Conservation (phyloP, 2,329 filamentous ascomycete species). For the Zalaria obscura region DNA sequence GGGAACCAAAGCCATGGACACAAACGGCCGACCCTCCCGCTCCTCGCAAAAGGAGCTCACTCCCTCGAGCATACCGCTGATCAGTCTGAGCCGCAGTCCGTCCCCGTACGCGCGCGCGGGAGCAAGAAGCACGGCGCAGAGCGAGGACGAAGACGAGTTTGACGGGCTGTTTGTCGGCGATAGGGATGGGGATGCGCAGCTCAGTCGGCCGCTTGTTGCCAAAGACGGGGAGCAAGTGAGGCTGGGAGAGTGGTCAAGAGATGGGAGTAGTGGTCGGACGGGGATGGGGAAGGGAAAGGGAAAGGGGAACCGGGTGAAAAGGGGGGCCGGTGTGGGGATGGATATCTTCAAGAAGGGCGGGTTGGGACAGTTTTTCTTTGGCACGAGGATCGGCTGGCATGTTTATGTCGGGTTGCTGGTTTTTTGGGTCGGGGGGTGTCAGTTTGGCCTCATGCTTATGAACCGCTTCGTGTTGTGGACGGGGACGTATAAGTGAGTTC, state of each 20-base stretch:
- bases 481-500: conserved; percentile 6
- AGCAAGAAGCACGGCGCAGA: conserved; percentile 25
- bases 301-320: conserved; percentile 6
- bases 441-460: conserved; percentile 34
- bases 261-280: too few relatives aligned
- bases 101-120: conserved; percentile 26
- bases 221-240: conserved; percentile 11
- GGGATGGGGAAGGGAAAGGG: conserved; percentile 2
- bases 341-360: conserved; percentile 22
- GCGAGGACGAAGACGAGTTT: conserved; percentile 32
- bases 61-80: conserved; percentile 24
- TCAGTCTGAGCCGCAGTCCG: conserved; percentile 29
- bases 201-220: conserved; percentile 23
- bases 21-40: not conserved
- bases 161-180: conserved; percentile 8
- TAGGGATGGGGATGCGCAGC: conserved; percentile 13
- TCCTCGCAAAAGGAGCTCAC: conserved; percentile 11
- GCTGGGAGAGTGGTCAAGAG: too few relatives aligned
- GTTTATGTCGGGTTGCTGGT: conserved; percentile 33
- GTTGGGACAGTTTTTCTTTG: conserved; percentile 34
- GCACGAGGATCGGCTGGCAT: conserved; percentile 32
- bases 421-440: conserved; percentile 32
- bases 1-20: conserved; percentile 1
- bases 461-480: conserved; percentile 37
- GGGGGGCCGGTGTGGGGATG: conserved; percentile 18